Percentiles rank a stretch among this genome's conserved stretches.
Conservation (phyloP, 1,284 basidiomycete genomes). For the Cryptococcus sp. region DNA sequence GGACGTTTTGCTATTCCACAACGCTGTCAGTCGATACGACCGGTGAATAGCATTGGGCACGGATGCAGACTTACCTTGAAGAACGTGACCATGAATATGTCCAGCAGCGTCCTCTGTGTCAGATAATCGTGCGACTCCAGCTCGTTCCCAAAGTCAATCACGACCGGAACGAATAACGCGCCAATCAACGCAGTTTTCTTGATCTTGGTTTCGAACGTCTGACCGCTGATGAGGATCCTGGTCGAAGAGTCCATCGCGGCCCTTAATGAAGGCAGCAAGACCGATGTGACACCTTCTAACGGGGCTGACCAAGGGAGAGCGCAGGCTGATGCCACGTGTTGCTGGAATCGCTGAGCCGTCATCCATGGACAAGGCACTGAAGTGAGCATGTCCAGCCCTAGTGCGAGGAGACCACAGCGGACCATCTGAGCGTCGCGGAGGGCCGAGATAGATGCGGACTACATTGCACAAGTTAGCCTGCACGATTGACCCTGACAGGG, state of each 20-base stretch:
- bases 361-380: constrained; percentile 32
- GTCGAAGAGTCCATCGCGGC: constrained; percentile 35
- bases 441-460: constrained; percentile 30
- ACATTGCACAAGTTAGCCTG: not conserved
- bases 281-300: constrained; percentile 20
- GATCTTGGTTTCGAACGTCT: constrained; percentile 15
- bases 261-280: constrained; percentile 40
- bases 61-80: constrained; percentile 36
- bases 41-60: not conserved
- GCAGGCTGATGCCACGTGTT: constrained; percentile 40
- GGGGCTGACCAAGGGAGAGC: constrained; percentile 32
- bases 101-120: constrained; percentile 37
- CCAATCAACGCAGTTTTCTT: constrained; percentile 38
- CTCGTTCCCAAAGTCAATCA: constrained; percentile 36
- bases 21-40: not conserved
- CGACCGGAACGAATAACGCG: constrained; percentile 37
- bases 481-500: not conserved
- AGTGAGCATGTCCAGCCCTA: constrained; percentile 44
- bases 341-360: constrained; percentile 41
- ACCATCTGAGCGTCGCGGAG: constrained; percentile 36
- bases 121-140: constrained; percentile 28
- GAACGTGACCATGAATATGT: constrained; percentile 40
- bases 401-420: constrained; percentile 28
- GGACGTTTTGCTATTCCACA: constrained; percentile 31
- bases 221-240: constrained; percentile 21